Conservation (phyloP, 305 asterid genomes). For the Fraxinus albicans region DNA sequence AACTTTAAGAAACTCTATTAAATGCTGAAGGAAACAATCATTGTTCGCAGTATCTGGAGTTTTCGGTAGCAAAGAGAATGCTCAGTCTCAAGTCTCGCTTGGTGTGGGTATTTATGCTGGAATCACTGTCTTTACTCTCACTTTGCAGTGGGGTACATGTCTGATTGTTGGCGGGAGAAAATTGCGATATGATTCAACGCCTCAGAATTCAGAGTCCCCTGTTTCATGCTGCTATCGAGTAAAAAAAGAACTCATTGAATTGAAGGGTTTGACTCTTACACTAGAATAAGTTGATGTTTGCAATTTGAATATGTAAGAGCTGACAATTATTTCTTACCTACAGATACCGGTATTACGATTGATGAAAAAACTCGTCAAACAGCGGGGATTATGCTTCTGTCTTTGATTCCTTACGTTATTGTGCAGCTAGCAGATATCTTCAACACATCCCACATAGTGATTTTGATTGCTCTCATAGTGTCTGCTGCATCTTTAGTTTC, state of each 20-base stretch:
- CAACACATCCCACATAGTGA: constrained; percentile 22
- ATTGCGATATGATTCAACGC: constrained; percentile 11
- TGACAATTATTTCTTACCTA: not conserved
- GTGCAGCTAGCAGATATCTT: constrained; percentile 36
- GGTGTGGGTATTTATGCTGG: constrained; percentile 59
- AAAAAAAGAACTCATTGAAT: constrained; percentile 23
- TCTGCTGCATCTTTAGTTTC: constrained; percentile 32
- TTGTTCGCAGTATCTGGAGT: constrained; percentile 47
- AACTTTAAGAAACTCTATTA: not conserved
- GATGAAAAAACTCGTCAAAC: constrained; percentile 35
- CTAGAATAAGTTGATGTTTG: not conserved
- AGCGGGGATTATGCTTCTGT: constrained; percentile 51
- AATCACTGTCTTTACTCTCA: constrained; percentile 49
- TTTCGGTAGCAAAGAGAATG: constrained; percentile 39
- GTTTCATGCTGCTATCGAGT: constrained; percentile 19
- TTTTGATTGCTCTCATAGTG: constrained; percentile 40
- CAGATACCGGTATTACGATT: constrained; percentile 40
- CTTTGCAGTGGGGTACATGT: constrained; percentile 53
- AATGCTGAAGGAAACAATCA: not conserved
- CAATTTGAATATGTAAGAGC: not conserved
- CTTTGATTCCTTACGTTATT: constrained; percentile 48
- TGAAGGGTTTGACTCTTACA: constrained; percentile 35
- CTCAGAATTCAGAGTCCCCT: constrained; percentile 14
- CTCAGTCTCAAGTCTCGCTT: constrained; percentile 47
- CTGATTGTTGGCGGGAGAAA: constrained; percentile 36